Base-by-base conservation (phyloP, 306 rosid genomes). In the Quercus variabilis region DNA sequence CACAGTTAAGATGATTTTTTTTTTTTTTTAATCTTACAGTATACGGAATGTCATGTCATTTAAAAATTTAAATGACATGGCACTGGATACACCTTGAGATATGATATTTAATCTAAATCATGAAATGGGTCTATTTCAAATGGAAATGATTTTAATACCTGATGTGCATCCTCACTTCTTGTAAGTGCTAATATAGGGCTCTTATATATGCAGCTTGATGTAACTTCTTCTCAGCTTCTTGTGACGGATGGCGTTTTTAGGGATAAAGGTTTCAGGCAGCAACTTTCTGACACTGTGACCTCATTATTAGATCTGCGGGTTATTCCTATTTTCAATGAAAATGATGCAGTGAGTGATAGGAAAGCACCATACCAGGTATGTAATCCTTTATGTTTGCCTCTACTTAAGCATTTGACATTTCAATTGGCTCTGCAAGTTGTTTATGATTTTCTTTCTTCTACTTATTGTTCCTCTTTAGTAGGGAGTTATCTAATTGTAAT, bases 281-380 rank as follows among this genome's bases (percentile, higher is more conserved):
- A 90, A 76, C 89, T 94, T 18, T 85, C 89, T 12, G 98, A 92
- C n/a, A 94, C 98, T 0, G 96, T 94, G 69, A 81, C 79, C 72
- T 81, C 97, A 0, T 78, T 94, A 78, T 80, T 94, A 72, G 73
- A 71, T 41, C 75, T 89, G 81, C 89, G 91, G 87, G 96, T 88
- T 55, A 88, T 94, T 77, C 98, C 98, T 51, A 88, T 94, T 76
- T 94, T 94, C 91, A 94, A 92, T 58, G 97, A 94, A 81, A 94
- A 94, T 77, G 98, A 94, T 81, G 98, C 98, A 46, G 96, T 94
- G 58, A 94, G 98, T 71, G 89, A 96, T 51, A 90, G 97, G 86
- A 90, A 90, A 74, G 95, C 93, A 56, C 96, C 98, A 12, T 89
- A 89, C 62, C 88, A 89, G 92, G 98, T 90, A 82, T 85, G 76